phyloP scores from a whole-genome alignment of 2,329 filamentous ascomycete genomes.

The Coniochaeta hoffmannii region DNA sequence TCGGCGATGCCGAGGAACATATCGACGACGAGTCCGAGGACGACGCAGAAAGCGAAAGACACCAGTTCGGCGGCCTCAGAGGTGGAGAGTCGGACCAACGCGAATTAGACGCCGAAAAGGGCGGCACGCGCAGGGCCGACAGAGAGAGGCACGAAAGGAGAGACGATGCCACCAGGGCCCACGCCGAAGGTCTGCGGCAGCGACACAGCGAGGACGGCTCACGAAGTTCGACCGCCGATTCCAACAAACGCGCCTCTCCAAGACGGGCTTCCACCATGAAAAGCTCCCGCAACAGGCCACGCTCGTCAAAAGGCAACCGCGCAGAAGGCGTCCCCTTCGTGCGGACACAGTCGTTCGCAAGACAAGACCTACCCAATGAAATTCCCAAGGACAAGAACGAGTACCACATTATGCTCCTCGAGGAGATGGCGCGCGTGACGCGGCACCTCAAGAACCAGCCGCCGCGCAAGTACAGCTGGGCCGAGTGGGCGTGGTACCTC shows the following conservation, averaged over 20 bases:
- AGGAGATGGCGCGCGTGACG: constrained; percentile 61
- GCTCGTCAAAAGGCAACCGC: constrained; percentile 2
- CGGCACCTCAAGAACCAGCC: constrained; percentile 52
- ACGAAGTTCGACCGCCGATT: not conserved
- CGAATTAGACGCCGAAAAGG: constrained; percentile 9
- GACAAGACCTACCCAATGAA: constrained; percentile 23
- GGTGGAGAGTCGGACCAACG: constrained; percentile 21
- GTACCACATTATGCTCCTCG: constrained; percentile 59
- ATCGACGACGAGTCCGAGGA: constrained; percentile 15
- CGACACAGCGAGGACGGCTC: not conserved
- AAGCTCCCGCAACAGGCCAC: constrained; percentile 1
- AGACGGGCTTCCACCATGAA: not conserved
- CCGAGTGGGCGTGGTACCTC: constrained; percentile 83
- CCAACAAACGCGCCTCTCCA: not conserved
- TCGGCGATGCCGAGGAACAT: constrained; percentile 26
- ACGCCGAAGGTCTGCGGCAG: not conserved
- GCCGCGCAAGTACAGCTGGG: constrained; percentile 64
- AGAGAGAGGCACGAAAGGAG: not conserved
- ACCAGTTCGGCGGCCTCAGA: not conserved
- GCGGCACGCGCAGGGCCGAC: constrained; percentile 3
- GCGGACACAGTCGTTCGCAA: constrained; percentile 21
- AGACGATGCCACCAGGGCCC: not conserved
- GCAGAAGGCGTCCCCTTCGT: constrained; percentile 3
- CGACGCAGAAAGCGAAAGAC: constrained; percentile 6
- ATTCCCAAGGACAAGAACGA: constrained; percentile 37